These are phyloP conservation scores for Penicillium turbatum DNA, from an alignment of 495 filamentous ascomycete species.

Conservation along the genomic window DNA sequence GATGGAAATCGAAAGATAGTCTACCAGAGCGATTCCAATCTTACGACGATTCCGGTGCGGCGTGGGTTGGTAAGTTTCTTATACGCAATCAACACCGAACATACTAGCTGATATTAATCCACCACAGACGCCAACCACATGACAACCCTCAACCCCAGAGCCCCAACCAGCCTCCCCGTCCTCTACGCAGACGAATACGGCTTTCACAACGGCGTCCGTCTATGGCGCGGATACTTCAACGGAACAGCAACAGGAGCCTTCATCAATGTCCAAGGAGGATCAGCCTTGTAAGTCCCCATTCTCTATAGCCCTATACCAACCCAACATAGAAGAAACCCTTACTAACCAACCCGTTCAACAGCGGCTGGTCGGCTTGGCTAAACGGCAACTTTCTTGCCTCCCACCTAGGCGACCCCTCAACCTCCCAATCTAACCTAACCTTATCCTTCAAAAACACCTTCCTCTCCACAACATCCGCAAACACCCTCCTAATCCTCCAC, in stretches of 20 bases:
- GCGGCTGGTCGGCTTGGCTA: conserved; percentile 54
- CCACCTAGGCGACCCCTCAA: conserved; percentile 49
- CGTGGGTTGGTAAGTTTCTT: conserved; percentile 51
- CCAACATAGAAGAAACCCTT: too few relatives aligned
- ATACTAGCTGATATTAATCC: conserved; percentile 34
- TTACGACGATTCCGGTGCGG: conserved; percentile 56
- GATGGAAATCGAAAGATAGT: conserved; percentile 64
- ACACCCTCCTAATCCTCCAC: conserved; percentile 65
- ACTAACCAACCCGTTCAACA: conserved; percentile 1
- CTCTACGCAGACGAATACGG: conserved; percentile 68
- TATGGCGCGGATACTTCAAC: conserved; percentile 68
- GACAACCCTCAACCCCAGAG: conserved; percentile 55
- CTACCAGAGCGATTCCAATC: conserved; percentile 58
- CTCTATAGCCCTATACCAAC: not conserved
- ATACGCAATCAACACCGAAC: too few relatives aligned
- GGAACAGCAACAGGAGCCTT: conserved; percentile 53
- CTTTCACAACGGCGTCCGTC: conserved; percentile 61
- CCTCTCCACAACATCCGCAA: conserved; percentile 45
- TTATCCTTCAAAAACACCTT: conserved; percentile 41
- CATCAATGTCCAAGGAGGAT: conserved; percentile 57
- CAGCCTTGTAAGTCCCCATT: conserved; percentile 40
- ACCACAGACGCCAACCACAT: conserved; percentile 42
- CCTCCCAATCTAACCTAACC: conserved; percentile 27
- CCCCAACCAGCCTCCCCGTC: conserved; percentile 52
- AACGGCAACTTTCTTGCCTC: conserved; percentile 53